Percentiles rank a stretch among this genome's conserved stretches.
phyloP scores from a whole-genome alignment of 2,329 filamentous ascomycete genomes.

The Dothistroma septosporum region DNA sequence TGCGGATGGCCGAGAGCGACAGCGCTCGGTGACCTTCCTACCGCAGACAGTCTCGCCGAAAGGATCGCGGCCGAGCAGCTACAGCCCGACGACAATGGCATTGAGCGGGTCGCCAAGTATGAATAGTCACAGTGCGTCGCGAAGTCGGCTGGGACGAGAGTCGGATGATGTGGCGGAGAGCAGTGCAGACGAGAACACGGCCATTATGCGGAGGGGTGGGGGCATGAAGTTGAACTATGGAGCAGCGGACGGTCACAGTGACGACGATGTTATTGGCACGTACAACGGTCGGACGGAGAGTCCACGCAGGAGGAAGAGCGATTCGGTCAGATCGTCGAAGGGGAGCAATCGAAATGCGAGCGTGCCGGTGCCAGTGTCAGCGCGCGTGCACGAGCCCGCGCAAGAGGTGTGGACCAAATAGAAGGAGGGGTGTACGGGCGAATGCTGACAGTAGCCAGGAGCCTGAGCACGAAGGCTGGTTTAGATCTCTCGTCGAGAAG shows the following conservation, averaged over 20 bases:
- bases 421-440: constrained; percentile 2
- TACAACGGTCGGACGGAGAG: neutral
- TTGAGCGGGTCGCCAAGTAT: constrained; percentile 7
- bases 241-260: constrained; percentile 23
- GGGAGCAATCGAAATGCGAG: constrained; percentile 10
- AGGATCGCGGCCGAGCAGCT: constrained; percentile 5
- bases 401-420: constrained; percentile 4
- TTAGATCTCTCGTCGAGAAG: constrained; percentile 52
- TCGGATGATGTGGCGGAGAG: constrained; percentile 30
- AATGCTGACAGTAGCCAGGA: constrained; percentile 11
- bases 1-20: constrained; percentile 5
- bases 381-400: neutral
- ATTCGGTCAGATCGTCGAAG: constrained; percentile 12
- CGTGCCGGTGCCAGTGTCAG: constrained; percentile 3
- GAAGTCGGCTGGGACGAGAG: constrained; percentile 11
- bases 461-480: constrained; percentile 45
- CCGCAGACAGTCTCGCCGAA: constrained; percentile 12
- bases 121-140: constrained; percentile 10
- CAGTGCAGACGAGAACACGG: constrained; percentile 42
- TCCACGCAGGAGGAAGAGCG: constrained; percentile 20
- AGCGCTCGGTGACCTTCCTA: constrained; percentile 14
- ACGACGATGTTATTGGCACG: constrained; percentile 12
- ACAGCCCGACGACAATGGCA: constrained; percentile 11
- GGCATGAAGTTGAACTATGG: constrained; percentile 20
- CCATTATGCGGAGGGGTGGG: constrained; percentile 33